These are phyloP conservation scores for Diaporthe citrichinensis DNA, from an alignment of 2,329 filamentous ascomycete species.

Conservation along the genomic window DNA sequence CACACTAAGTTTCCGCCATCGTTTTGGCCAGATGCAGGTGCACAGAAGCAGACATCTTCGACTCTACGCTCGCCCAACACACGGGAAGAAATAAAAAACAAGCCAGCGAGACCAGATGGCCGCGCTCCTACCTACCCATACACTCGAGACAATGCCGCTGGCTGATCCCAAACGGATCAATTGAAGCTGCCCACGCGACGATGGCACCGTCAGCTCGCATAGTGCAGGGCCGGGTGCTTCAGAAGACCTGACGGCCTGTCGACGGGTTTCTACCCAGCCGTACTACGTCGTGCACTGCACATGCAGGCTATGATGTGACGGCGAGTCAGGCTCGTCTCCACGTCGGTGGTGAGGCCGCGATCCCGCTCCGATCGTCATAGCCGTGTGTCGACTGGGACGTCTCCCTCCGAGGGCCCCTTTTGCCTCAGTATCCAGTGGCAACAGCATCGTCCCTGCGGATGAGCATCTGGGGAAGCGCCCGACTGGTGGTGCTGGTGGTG, in stretches of 20 bases:
- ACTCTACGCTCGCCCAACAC: background rate
- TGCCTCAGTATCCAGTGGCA: background rate
- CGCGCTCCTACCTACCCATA: background rate
- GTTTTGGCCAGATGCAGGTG: conserved; percentile 34
- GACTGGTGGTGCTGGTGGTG: background rate
- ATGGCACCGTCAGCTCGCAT: background rate
- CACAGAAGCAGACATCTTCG: conserved; percentile 1
- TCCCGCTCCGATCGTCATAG: conserved; percentile 24
- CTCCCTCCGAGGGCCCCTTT: conserved; percentile 17
- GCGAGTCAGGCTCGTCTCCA: conserved; percentile 32
- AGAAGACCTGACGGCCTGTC: conserved; percentile 3
- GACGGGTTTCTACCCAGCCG: conserved; percentile 20
- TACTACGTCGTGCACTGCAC: conserved; percentile 9
- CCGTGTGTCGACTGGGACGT: conserved; percentile 17
- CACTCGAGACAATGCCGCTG: background rate
- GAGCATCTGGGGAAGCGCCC: background rate
- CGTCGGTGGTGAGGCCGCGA: conserved; percentile 30
- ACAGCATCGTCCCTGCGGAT: conserved; percentile 1
- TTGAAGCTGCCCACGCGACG: background rate
- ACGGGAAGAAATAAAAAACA: background rate
- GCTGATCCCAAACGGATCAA: background rate
- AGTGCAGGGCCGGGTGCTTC: background rate
- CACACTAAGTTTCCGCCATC: conserved; percentile 23
- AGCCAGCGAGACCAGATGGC: background rate
- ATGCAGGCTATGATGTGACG: conserved; percentile 26